phyloP scores from a whole-genome alignment of 495 filamentous ascomycete species.

The Halenospora varia region DNA sequence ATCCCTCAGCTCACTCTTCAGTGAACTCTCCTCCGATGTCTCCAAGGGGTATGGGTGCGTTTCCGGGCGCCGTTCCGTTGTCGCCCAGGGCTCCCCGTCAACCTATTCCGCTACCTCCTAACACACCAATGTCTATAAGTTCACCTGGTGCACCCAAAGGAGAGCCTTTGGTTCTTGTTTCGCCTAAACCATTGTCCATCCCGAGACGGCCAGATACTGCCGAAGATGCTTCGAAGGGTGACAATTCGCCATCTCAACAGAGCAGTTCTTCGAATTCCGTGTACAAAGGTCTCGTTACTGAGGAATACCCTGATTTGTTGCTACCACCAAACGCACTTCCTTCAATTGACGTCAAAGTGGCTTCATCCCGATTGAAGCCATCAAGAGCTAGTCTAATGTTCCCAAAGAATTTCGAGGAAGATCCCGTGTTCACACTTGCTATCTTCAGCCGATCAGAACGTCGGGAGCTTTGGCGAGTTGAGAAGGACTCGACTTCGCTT shows the following conservation, averaged over 20 bases:
- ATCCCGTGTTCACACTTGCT: slow-evolving; percentile 89
- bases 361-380: slow-evolving; percentile 89
- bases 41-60: slow-evolving; percentile 45
- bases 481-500: slow-evolving; percentile 84
- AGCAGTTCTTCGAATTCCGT: slow-evolving; percentile 32
- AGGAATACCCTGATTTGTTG: slow-evolving; percentile 78
- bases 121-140: slow-evolving; percentile 54
- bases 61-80: slow-evolving; percentile 54
- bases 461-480: slow-evolving; percentile 87
- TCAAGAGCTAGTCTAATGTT: slow-evolving; percentile 79
- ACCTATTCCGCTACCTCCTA: slow-evolving; percentile 60
- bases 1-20: slow-evolving; percentile 45
- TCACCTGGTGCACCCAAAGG: slow-evolving; percentile 36
- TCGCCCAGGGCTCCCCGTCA: slow-evolving; percentile 68
- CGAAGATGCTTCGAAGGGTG: slow-evolving; percentile 5
- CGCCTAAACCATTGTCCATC: slow-evolving; percentile 35
- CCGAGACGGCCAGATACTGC: slow-evolving; percentile 30
- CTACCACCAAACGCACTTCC: slow-evolving; percentile 90
- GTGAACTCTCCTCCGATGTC: slow-evolving; percentile 63
- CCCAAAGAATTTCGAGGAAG: slow-evolving; percentile 69
- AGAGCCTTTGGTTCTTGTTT: slow-evolving; percentile 29
- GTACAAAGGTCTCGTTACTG: slow-evolving; percentile 67
- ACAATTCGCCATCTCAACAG: slow-evolving; percentile 7
- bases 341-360: slow-evolving; percentile 77
- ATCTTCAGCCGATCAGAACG: slow-evolving; percentile 73